Base-by-base conservation (phyloP, 2,329 filamentous ascomycete genomes). In the Pseudocercospora cruenta region DNA sequence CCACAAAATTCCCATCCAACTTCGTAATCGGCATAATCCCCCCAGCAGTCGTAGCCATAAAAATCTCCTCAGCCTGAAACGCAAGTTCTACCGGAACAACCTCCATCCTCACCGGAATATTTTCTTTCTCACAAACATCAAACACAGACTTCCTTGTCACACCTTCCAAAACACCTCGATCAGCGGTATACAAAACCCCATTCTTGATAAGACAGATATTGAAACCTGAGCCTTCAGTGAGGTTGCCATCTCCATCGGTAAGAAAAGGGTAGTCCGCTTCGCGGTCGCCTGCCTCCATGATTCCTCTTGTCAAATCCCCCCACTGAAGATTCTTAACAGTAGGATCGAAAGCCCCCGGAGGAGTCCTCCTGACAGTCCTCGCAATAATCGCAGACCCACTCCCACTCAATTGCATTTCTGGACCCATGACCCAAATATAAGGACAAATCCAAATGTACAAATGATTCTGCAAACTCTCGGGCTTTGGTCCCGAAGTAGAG, bases 31-130 rank as follows among this genome's bases (percentile, higher is more conserved):
- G 83, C 83, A 85, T 85, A 19, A 85, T 79, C 0, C 84, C 84
- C 1, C 84, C 84, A 0, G 84, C 83, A 14, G 84, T 85, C 0
- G 83, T 85, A 66, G 79, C 84, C 82, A 85, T 84, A 31, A 86
- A 80, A 4, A 85, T 78, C 74, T 86, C 84, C 63, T 86, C 83
- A 0, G 76, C 74, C 6, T 78, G 59, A 55, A 84, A 85, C 0
- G 75, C 78, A 39, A 76, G 9, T 14, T 81, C 76, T 0, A 83
- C 74, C 0, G 82, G 82, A 3, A 85, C 80, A 26, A 77, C 65
- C 70, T 83, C 80, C 28, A 80, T 61, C 3, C 75, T 77, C 4
- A 82, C 73, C 26, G 80, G 76, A 43, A 80, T 67, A 0, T 76
- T 76, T 2, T 76, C 72, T 0, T 64, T 63, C 1, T 67, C 68